These are phyloP conservation scores for Colletotrichum simmondsii DNA, from an alignment of 2,329 filamentous ascomycete genomes.

Conservation along the genomic window DNA sequence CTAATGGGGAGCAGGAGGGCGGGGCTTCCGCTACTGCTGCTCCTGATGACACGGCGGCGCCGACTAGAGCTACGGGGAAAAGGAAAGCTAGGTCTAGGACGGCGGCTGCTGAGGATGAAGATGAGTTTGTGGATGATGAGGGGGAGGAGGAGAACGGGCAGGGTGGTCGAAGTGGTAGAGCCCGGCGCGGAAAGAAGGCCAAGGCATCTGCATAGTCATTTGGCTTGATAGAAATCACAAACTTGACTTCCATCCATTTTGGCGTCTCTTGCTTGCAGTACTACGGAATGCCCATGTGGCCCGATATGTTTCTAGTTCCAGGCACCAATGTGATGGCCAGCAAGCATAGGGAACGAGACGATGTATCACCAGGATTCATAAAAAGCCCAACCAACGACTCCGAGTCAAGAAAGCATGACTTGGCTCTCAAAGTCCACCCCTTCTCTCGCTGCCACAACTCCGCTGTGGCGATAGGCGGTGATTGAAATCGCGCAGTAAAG, in stretches of 20 bases:
- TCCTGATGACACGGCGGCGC: neutral
- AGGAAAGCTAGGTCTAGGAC: slow-evolving; percentile 22
- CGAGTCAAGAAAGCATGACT: neutral
- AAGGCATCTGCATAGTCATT: slow-evolving; percentile 18
- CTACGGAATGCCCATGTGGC: no score
- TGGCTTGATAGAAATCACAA: neutral
- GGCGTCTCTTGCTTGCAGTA: neutral
- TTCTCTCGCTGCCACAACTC: neutral
- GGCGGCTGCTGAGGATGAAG: slow-evolving; percentile 3
- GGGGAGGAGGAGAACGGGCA: slow-evolving; percentile 1
- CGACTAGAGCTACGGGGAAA: slow-evolving; percentile 18
- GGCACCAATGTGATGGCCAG: neutral
- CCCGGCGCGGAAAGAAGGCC: slow-evolving; percentile 27
- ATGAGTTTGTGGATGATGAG: slow-evolving; percentile 8
- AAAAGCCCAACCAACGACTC: neutral
- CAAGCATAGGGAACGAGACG: neutral
- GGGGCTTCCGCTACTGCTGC: neutral
- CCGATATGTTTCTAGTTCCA: neutral
- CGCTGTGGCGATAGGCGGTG: slow-evolving; percentile 4
- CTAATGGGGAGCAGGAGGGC: slow-evolving; percentile 40
- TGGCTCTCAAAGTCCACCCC: neutral
- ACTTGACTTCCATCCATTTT: neutral
- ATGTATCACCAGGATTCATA: neutral
- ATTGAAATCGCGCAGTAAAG: neutral
- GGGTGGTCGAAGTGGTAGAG: neutral